These are phyloP conservation scores for Blumeriella jaapii DNA, from an alignment of 2,329 filamentous ascomycete genomes.

Conservation along the genomic window DNA sequence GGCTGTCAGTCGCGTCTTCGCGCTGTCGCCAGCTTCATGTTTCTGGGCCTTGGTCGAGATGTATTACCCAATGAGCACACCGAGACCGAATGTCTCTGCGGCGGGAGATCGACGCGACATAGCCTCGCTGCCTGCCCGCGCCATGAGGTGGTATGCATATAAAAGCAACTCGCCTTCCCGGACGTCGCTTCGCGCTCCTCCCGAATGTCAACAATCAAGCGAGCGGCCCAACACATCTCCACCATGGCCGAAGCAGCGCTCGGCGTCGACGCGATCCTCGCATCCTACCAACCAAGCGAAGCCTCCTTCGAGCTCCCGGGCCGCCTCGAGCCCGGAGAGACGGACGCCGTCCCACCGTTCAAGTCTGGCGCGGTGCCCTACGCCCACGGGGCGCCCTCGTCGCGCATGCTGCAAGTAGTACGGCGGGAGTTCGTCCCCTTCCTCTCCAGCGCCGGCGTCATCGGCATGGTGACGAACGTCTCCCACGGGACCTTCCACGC, in stretches of 20 bases:
- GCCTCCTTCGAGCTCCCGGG: slow-evolving; percentile 6
- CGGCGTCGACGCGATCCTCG: slow-evolving; percentile 4
- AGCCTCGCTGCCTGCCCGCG: background rate
- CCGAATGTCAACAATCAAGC: background rate
- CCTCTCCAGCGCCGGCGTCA: slow-evolving; percentile 21
- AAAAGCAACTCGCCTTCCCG: too few species aligned
- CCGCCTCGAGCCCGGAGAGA: background rate
- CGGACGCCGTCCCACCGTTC: background rate
- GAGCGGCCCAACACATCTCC: background rate
- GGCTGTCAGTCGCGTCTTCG: too few species aligned
- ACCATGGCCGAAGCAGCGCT: background rate
- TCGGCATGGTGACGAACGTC: slow-evolving; percentile 12
- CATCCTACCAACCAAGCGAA: slow-evolving; percentile 5
- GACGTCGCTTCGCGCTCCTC: too few species aligned
- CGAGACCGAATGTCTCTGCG: too few species aligned
- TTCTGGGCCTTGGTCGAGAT: background rate
- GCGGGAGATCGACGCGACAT: background rate
- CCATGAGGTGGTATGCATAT: background rate
- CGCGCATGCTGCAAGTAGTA: slow-evolving; percentile 41
- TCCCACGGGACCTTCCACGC: slow-evolving; percentile 11
- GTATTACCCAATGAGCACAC: background rate
- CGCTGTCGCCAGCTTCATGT: too few species aligned
- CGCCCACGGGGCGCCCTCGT: slow-evolving; percentile 20
- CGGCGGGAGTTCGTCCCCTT: slow-evolving; percentile 41
- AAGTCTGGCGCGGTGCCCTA: slow-evolving; percentile 3